These are phyloP conservation scores for Lavandula angustifolia DNA, from an alignment of 257 asterid genomes.

Conservation along the genomic window DNA sequence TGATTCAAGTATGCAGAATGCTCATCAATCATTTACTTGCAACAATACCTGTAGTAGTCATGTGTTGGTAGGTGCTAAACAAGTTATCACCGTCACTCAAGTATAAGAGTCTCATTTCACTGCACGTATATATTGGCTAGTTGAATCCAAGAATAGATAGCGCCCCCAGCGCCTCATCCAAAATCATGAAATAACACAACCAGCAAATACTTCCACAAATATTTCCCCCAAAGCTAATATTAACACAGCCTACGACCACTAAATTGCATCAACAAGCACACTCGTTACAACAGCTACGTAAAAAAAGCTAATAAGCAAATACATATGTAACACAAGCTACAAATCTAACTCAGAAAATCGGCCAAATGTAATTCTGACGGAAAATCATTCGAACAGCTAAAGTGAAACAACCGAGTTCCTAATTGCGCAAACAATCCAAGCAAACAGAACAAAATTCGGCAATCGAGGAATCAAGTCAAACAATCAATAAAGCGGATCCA, in stretches of 20 bases:
- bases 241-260: neutral
- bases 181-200: too few relatives aligned
- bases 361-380: neutral
- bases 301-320: neutral
- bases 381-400: conserved; percentile 9
- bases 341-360: neutral
- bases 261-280: conserved; percentile 18
- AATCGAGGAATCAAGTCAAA: conserved; percentile 3
- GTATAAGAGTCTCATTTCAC: too few relatives aligned
- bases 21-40: neutral
- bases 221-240: neutral
- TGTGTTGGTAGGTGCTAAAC: neutral
- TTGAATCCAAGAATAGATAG: neutral
- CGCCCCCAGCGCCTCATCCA: neutral
- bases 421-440: neutral
- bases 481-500: conserved; percentile 23
- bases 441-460: conserved; percentile 1
- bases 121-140: neutral
- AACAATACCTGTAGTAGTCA: conserved; percentile 13
- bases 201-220: too few relatives aligned
- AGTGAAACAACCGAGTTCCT: conserved; percentile 11
- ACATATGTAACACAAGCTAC: neutral
- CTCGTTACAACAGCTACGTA: neutral
- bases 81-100: neutral
- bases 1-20: neutral